Evolutionary conservation across 768 basidiomycete species (phyloP).

Genomic region (Suillus americanus): DNA sequence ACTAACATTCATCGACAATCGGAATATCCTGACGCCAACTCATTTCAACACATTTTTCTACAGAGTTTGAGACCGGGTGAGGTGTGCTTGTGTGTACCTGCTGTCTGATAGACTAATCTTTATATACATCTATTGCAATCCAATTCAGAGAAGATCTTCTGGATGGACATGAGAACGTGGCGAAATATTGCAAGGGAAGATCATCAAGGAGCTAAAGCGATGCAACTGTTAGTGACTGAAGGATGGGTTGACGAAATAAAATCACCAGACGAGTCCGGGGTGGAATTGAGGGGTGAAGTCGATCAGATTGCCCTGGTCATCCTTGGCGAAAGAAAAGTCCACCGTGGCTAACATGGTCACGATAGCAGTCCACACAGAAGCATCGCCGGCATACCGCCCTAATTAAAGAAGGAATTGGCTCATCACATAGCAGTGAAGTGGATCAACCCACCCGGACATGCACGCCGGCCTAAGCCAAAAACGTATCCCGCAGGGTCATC

Average conservation of each 20-base stretch:
- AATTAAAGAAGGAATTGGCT: neutral
- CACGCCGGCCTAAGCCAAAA: conserved; percentile 6
- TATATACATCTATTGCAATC: neutral
- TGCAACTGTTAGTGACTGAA: neutral
- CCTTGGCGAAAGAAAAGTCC: conserved; percentile 18
- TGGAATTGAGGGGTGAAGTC: conserved; percentile 4
- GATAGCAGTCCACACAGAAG: conserved; percentile 25
- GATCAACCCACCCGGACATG: neutral
- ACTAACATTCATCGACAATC: neutral
- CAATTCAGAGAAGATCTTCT: neutral
- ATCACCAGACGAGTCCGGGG: conserved; percentile 3
- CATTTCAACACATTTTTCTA: neutral
- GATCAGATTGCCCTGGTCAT: conserved; percentile 23
- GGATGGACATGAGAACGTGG: neutral
- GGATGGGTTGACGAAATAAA: neutral
- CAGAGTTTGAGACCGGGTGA: no score
- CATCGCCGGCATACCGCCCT: conserved; percentile 23
- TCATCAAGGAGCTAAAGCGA: neutral
- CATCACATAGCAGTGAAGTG: no score
- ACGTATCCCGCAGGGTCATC: neutral
- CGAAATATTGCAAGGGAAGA: conserved; percentile 2
- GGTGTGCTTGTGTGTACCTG: neutral
- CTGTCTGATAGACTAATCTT: neutral
- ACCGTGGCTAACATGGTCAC: conserved; percentile 24
- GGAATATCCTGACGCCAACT: neutral